phyloP scores from a whole-genome alignment of 2,329 filamentous ascomycete species.

The Pleurostoma richardsiae region DNA sequence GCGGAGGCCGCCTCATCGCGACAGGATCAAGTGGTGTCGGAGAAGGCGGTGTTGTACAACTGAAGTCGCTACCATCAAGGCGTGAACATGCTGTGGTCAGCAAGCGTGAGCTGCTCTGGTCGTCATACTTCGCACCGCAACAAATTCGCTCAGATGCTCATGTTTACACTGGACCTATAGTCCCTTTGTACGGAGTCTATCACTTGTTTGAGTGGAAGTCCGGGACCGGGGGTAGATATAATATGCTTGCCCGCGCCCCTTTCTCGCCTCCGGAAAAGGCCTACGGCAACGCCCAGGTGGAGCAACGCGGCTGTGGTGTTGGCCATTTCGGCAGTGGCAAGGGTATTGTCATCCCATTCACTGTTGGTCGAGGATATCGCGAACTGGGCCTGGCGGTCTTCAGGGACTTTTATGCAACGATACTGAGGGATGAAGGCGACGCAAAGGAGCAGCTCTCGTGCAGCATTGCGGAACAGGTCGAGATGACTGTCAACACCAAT shows the following conservation, averaged over 20 bases:
- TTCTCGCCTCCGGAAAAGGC: neutral
- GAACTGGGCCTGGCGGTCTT: neutral
- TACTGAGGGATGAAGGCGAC: neutral
- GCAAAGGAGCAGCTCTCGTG: neutral
- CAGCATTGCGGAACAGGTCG: neutral
- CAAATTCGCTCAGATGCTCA: slow-evolving; percentile 5
- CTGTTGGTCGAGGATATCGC: neutral
- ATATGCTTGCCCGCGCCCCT: neutral
- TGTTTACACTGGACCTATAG: slow-evolving; percentile 7
- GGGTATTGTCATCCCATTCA: neutral
- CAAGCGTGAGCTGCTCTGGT: slow-evolving; percentile 5
- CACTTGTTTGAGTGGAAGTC: slow-evolving; percentile 8
- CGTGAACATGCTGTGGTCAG: neutral
- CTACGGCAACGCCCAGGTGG: neutral
- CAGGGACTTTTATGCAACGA: neutral
- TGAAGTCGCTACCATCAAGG: slow-evolving; percentile 6
- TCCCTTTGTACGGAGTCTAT: slow-evolving; percentile 8
- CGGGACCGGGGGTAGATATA: neutral
- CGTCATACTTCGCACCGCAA: slow-evolving; percentile 8
- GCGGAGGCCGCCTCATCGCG: slow-evolving; percentile 7
- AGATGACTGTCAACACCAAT: neutral
- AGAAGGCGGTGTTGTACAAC: slow-evolving; percentile 4
- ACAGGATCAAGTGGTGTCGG: slow-evolving; percentile 8
- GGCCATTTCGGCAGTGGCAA: neutral
- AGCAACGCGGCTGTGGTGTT: neutral